Conservation (phyloP, 805 yeast species). For the Candida namnaoensis region DNA sequence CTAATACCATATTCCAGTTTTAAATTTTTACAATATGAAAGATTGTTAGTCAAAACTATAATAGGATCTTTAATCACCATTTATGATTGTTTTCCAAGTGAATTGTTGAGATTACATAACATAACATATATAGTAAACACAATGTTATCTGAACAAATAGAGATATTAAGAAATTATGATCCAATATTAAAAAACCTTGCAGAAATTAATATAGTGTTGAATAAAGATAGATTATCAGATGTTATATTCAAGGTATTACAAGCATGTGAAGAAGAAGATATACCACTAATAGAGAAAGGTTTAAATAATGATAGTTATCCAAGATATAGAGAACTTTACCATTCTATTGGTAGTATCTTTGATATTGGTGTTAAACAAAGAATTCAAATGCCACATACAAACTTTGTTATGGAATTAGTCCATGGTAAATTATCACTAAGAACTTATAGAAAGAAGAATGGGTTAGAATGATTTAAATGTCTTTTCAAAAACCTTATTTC, state of each 20-base stretch:
- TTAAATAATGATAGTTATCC: background rate
- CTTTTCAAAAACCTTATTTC: too few species aligned
- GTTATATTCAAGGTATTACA: constrained; percentile 23
- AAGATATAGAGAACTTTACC: background rate
- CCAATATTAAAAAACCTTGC: constrained; percentile 9
- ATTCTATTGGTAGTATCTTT: background rate
- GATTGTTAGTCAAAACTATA: constrained; percentile 58
- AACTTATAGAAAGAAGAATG: too few species aligned
- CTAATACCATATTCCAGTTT: constrained; percentile 25
- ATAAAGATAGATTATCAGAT: constrained; percentile 23
- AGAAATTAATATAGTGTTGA: constrained; percentile 15
- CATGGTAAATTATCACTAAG: too few species aligned
- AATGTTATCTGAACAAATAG: constrained; percentile 41
- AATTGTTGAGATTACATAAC: constrained; percentile 33
- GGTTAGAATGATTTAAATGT: too few species aligned
- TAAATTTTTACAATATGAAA: constrained; percentile 49
- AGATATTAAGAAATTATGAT: constrained; percentile 25
- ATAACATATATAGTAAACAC: constrained; percentile 25
- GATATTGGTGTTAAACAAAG: too few species aligned
- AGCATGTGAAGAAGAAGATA: background rate
- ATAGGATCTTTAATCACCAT: constrained; percentile 65
- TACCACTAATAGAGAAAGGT: too few species aligned
- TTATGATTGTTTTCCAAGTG: constrained; percentile 58
- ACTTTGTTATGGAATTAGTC: too few species aligned
- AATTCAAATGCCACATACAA: too few species aligned